A percentile compares a stretch with the other conserved stretches of the same genome.
These are phyloP conservation scores for Pyrenochaeta sp. DNA, from an alignment of 2,329 filamentous ascomycete species.

Conservation along the genomic window DNA sequence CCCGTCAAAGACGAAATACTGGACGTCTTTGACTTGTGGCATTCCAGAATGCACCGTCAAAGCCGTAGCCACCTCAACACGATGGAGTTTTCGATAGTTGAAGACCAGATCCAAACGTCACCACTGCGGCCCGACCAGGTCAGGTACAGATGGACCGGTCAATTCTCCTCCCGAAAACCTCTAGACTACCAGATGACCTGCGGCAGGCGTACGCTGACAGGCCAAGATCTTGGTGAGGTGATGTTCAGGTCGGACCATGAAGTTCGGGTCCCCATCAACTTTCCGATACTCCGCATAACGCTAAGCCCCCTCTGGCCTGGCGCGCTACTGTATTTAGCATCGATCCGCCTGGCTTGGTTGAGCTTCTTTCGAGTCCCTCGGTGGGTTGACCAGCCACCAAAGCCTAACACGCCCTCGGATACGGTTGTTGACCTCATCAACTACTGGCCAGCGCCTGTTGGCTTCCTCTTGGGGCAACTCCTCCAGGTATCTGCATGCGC, in stretches of 20 bases:
- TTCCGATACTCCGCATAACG: slow-evolving; percentile 29
- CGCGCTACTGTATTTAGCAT: slow-evolving; percentile 24
- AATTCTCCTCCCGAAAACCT: slow-evolving; percentile 1
- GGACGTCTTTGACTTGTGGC: too few species aligned
- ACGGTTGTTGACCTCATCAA: slow-evolving; percentile 16
- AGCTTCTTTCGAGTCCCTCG: slow-evolving; percentile 26
- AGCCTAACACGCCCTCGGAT: slow-evolving; percentile 8
- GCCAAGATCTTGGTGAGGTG: slow-evolving; percentile 13
- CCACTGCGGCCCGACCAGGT: slow-evolving; percentile 3
- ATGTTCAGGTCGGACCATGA: slow-evolving; percentile 25
- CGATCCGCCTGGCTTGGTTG: slow-evolving; percentile 13
- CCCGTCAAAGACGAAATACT: too few species aligned
- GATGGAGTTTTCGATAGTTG: slow-evolving; percentile 17
- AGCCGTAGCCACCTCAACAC: slow-evolving; percentile 6
- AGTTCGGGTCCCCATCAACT: slow-evolving; percentile 35
- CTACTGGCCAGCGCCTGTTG: slow-evolving; percentile 18
- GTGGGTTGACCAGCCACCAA: slow-evolving; percentile 16
- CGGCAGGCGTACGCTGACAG: slow-evolving; percentile 13
- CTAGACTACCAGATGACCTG: neutral
- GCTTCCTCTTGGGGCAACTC: slow-evolving; percentile 12
- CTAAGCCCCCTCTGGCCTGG: slow-evolving; percentile 10
- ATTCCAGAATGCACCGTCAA: neutral
- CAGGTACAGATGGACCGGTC: neutral
- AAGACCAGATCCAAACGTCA: too few species aligned
- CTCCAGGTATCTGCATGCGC: slow-evolving; percentile 15